These are phyloP conservation scores for Chondrostereum purpureum DNA, from an alignment of 1,284 basidiomycete species.

Conservation along the genomic window DNA sequence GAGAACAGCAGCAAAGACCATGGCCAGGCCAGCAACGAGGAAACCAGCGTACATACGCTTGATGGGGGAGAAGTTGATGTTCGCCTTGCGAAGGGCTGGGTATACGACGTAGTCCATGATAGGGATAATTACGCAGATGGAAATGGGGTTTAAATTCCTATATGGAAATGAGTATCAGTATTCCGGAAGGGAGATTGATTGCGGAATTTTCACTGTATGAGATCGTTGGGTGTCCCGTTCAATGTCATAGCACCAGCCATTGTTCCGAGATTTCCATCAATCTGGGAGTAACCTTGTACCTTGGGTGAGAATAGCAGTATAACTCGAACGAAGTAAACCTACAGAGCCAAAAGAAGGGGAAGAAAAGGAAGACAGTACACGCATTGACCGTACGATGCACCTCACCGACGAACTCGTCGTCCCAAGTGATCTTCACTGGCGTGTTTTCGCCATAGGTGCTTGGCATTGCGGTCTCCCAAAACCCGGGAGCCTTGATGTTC, in stretches of 20 bases:
- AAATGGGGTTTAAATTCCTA: slow-evolving; percentile 53
- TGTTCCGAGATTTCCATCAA: slow-evolving; percentile 51
- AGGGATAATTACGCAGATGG: slow-evolving; percentile 42
- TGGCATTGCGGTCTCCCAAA: slow-evolving; percentile 62
- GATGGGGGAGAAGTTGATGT: slow-evolving; percentile 55
- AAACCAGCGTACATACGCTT: slow-evolving; percentile 63
- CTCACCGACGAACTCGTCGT: slow-evolving; percentile 57
- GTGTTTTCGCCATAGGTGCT: slow-evolving; percentile 26
- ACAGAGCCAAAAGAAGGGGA: slow-evolving; percentile 51
- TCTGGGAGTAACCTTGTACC: slow-evolving; percentile 38
- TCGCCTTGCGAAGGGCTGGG: slow-evolving; percentile 41
- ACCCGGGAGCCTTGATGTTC: slow-evolving; percentile 26
- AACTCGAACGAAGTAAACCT: slow-evolving; percentile 11
- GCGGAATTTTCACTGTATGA: slow-evolving; percentile 34
- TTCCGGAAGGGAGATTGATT: neutral
- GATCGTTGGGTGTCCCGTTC: slow-evolving; percentile 52
- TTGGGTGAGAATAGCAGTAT: neutral
- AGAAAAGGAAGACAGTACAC: slow-evolving; percentile 61
- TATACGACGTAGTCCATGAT: slow-evolving; percentile 48
- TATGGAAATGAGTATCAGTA: neutral
- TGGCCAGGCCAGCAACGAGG: slow-evolving; percentile 47
- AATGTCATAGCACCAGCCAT: slow-evolving; percentile 42
- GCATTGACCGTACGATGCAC: slow-evolving; percentile 56
- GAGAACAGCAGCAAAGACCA: slow-evolving; percentile 57
- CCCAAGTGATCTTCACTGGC: slow-evolving; percentile 38